phyloP scores from a whole-genome alignment of 306 rosid genomes.

The Rosa persica region DNA sequence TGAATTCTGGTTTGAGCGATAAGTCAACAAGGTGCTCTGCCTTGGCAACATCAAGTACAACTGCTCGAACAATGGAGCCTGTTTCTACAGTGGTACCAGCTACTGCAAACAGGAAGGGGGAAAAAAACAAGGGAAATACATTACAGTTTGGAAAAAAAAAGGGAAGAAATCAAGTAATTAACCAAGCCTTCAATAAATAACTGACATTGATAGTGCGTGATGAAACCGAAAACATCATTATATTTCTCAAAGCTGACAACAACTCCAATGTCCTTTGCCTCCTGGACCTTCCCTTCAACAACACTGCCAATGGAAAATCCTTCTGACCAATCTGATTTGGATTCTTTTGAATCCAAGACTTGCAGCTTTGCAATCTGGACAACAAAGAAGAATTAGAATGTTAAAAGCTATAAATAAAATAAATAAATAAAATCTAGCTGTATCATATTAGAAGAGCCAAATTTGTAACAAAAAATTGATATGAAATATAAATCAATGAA shows the following conservation, averaged over 20 bases:
- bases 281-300: constrained; percentile 72
- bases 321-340: constrained; percentile 65
- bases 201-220: constrained; percentile 74
- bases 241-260: constrained; percentile 73
- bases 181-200: constrained; percentile 20
- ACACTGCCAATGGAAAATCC: constrained; percentile 53
- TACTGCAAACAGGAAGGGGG: constrained; percentile 48
- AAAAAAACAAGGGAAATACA: background rate
- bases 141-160: background rate
- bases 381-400: constrained; percentile 22
- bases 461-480: background rate
- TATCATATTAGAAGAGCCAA: background rate
- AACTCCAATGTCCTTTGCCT: constrained; percentile 69
- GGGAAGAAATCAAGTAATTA: constrained; percentile 18
- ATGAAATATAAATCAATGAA: background rate
- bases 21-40: constrained; percentile 76
- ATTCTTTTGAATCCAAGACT: constrained; percentile 34
- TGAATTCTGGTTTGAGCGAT: constrained; percentile 66
- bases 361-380: constrained; percentile 72
- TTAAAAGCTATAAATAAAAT: constrained; percentile 9
- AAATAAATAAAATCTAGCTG: background rate
- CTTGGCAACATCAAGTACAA: constrained; percentile 83
- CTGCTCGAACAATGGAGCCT: constrained; percentile 68
- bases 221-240: constrained; percentile 73
- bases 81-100: constrained; percentile 53